Conservation (phyloP, 2,329 filamentous ascomycete genomes). For the Penicillium sp. region DNA sequence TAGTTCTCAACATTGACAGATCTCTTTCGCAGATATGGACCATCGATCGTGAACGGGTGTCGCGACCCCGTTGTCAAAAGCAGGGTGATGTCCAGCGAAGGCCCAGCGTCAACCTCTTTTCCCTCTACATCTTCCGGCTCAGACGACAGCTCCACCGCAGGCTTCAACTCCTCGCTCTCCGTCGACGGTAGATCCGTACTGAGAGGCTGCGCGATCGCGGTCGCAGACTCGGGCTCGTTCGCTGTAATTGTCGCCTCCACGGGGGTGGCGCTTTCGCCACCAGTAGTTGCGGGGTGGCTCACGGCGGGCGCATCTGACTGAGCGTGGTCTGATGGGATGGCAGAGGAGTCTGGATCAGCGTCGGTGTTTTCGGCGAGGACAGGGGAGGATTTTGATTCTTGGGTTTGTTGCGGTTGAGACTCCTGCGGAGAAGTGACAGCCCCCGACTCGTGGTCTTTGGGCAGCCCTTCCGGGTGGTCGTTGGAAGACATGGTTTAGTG, state of each 20-base stretch:
- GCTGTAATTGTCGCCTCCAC: constrained; percentile 17
- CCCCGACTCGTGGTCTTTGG: constrained; percentile 19
- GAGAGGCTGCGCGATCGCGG: constrained; percentile 13
- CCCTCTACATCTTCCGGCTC: constrained; percentile 27
- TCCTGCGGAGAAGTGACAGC: constrained; percentile 21
- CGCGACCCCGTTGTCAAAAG: constrained; percentile 77
- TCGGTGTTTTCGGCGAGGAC: constrained; percentile 8
- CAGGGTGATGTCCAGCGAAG: constrained; percentile 65
- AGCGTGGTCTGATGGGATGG: constrained; percentile 13
- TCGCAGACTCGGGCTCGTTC: constrained; percentile 6
- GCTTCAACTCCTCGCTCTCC: constrained; percentile 26
- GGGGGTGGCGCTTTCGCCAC: constrained; percentile 23
- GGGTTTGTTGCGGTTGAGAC: constrained; percentile 14
- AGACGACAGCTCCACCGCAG: constrained; percentile 20
- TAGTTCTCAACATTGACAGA: constrained; percentile 73
- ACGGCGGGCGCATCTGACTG: constrained; percentile 15
- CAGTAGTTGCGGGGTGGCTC: constrained; percentile 22
- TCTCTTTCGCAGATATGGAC: constrained; percentile 78
- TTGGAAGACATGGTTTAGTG: constrained; percentile 23
- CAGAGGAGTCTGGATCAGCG: constrained; percentile 7
- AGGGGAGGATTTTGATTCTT: constrained; percentile 12
- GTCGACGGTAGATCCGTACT: constrained; percentile 16
- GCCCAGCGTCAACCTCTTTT: constrained; percentile 39
- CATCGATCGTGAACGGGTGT: constrained; percentile 87
- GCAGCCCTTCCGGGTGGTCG: constrained; percentile 22